These are phyloP conservation scores for Fusarium torulosum DNA, from an alignment of 2,329 filamentous ascomycete species.

Conservation along the genomic window DNA sequence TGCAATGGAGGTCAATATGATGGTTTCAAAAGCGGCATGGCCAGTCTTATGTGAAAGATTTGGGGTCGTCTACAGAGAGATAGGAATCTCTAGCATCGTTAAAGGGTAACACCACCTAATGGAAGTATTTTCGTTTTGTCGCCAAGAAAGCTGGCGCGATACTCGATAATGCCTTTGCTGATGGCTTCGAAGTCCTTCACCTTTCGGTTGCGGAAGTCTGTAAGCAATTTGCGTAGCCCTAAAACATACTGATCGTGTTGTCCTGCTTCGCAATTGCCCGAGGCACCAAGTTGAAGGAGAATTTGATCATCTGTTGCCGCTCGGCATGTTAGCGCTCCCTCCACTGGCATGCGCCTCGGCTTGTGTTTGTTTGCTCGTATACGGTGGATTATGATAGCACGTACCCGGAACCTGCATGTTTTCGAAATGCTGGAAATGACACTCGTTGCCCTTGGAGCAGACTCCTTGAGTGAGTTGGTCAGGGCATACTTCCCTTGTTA, in stretches of 20 bases:
- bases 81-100: conserved; percentile 25
- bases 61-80: conserved; percentile 16
- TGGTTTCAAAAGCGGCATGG: conserved; percentile 24
- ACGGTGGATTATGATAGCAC: conserved; percentile 43
- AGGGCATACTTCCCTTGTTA: conserved; percentile 78
- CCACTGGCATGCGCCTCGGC: conserved; percentile 43
- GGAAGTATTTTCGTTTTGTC: conserved; percentile 74
- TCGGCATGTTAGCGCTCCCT: conserved; percentile 63
- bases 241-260: conserved; percentile 72
- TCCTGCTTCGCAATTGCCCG: conserved; percentile 72
- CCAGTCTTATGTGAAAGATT: conserved; percentile 31
- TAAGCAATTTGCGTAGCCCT: conserved; percentile 72
- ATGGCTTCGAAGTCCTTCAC: conserved; percentile 76
- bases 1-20: conserved; percentile 42
- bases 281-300: conserved; percentile 76
- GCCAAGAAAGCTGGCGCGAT: conserved; percentile 72
- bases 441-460: conserved; percentile 78
- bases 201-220: conserved; percentile 69
- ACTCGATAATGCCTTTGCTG: conserved; percentile 74
- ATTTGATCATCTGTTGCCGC: conserved; percentile 75
- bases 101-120: conserved; percentile 63
- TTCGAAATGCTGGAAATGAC: conserved; percentile 82
- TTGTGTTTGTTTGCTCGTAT: conserved; percentile 33
- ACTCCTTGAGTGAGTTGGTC: conserved; percentile 76
- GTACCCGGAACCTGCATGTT: conserved; percentile 56